Base-by-base conservation (phyloP, 306 rosid species). In the Malus fusca region DNA sequence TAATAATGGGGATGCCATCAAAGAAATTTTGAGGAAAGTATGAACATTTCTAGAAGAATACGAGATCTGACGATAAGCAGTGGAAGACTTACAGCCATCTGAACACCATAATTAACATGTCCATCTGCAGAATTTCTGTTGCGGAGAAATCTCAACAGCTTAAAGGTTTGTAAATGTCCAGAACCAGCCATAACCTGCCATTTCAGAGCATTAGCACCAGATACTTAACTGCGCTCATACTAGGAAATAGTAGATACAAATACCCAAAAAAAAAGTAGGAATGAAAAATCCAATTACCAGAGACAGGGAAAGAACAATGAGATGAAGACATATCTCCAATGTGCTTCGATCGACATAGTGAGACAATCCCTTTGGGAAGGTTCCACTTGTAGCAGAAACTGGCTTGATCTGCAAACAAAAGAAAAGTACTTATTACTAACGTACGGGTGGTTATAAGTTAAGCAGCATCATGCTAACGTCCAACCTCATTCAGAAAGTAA, bases 151-250 rank as follows among this genome's bases (percentile, higher is more conserved):
- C 95, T 90, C 87, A 94, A 81, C 64, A 94, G 79, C 58, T 87
- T 91, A 74, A 94, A 90, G 61, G 96, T 94, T 77, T 92, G 91
- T 82, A 94, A 82, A 88, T 92, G 96, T 80, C 98, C 98, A 78
- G 98, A 92, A 75, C 98, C 98, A 80, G 98, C 98, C 97, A 94
- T 92, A 74, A 94, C 94, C 98, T 94, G 88, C 58, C 46, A 73
- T n/a, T n/a, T n/a, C n/a, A n/a, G n/a, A n/a, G n/a, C n/a, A n/a
- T n/a, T 61, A 80, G 77, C 71, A 81, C 77, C 52, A 44, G 30
- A 68, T 52, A 61, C 74, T 82, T 77, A 48, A 31, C 43, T 74
- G 66, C 28, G 51, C 67, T 69, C 42, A 59, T 73, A 40, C 35
- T 13, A 33, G 26, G 15, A 58, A 42, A 64, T 11, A 19, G 26